Base-by-base conservation (phyloP, 768 basidiomycete species). In the Rhizopogon salebrosus region DNA sequence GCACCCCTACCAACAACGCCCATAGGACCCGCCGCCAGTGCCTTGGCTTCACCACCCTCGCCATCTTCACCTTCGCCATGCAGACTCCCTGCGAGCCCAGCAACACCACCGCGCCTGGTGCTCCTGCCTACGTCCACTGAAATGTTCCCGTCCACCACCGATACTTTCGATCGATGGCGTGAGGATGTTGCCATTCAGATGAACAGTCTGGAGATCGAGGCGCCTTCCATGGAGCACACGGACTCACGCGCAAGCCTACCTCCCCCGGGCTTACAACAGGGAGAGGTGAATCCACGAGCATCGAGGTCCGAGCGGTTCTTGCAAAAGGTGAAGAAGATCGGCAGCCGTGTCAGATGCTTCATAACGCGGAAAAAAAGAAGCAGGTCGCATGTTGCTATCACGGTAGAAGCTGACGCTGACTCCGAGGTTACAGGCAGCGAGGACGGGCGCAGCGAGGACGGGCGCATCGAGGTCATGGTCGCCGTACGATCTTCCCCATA, bases 401-500 rank as follows among this genome's bases (percentile, higher is more conserved):
- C n/a, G n/a, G n/a, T n/a, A 56, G 63, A 63, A 54, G 52, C 54
- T 39, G 56, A 48, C 23, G 51, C 60, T 43, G 59, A 22, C 23
- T 60, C 60, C 8, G 57, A 55, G 37, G 34, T 64, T 49, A 59
- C 51, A 56, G 62, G 3, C 54, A 46, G 20, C 64, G 57, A 42
- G 68, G 64, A 20, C n/a, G n/a, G n/a, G n/a, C n/a, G n/a, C n/a
- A 70, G 66, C 45, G 68, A 62, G 31, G 54, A 62, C 29, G 68
- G 55, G 16, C 67, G 64, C 46, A 60, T 69, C 36, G n/a, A n/a
- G n/a, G 59, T 69, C 37, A 41, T 70, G 48, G 70, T 70, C n/a
- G n/a, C n/a, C n/a, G n/a, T 68, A 13, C 64, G 59, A 22, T 60
- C 68, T 10, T 62, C 59, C 14, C 60, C 66, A 26, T 68, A 64